These are phyloP conservation scores for Fusarium longipes DNA, from an alignment of 2,329 filamentous ascomycete genomes.

Conservation along the genomic window DNA sequence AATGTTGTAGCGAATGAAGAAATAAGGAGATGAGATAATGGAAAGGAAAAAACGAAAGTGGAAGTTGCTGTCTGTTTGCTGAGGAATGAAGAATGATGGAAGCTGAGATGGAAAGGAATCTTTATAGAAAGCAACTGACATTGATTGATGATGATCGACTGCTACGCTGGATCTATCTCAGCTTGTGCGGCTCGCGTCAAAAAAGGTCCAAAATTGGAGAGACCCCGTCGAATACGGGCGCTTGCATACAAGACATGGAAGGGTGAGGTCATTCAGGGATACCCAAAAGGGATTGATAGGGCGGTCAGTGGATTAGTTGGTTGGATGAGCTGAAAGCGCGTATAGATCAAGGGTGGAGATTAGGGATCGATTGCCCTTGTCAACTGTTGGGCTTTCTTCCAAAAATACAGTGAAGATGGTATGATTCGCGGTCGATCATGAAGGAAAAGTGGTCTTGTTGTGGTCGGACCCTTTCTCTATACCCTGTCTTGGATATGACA, in stretches of 20 bases:
- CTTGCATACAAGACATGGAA: slow-evolving; percentile 29
- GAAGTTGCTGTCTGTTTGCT: slow-evolving; percentile 11
- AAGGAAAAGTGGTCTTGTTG: slow-evolving; percentile 4
- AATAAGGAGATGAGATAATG: not conserved
- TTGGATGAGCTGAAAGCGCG: slow-evolving; percentile 28
- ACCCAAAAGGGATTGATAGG: slow-evolving; percentile 14
- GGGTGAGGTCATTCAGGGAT: slow-evolving; percentile 29
- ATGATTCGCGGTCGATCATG: slow-evolving; percentile 25
- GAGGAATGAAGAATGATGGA: slow-evolving; percentile 1
- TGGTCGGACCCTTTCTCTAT: not conserved
- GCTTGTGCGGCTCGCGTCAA: slow-evolving; percentile 3
- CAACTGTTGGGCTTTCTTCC: slow-evolving; percentile 3
- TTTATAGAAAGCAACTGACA: slow-evolving; percentile 13
- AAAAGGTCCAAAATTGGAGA: slow-evolving; percentile 15
- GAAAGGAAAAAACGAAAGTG: slow-evolving; percentile 25
- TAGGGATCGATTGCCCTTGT: not conserved
- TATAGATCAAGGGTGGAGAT: slow-evolving; percentile 5
- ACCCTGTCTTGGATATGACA: not conserved
- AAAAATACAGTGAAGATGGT: slow-evolving; percentile 23
- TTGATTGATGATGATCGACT: not conserved
- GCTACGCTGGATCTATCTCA: not conserved
- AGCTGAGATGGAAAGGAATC: slow-evolving; percentile 15
- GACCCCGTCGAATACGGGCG: slow-evolving; percentile 28
- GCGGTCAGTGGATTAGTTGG: slow-evolving; percentile 26
- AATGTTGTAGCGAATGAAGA: slow-evolving; percentile 31